Percentiles rank a stretch among this genome's conserved stretches.
Evolutionary conservation across 2,329 filamentous ascomycete genomes (phyloP).

Genomic region (Dactylellina haptotyla): DNA sequence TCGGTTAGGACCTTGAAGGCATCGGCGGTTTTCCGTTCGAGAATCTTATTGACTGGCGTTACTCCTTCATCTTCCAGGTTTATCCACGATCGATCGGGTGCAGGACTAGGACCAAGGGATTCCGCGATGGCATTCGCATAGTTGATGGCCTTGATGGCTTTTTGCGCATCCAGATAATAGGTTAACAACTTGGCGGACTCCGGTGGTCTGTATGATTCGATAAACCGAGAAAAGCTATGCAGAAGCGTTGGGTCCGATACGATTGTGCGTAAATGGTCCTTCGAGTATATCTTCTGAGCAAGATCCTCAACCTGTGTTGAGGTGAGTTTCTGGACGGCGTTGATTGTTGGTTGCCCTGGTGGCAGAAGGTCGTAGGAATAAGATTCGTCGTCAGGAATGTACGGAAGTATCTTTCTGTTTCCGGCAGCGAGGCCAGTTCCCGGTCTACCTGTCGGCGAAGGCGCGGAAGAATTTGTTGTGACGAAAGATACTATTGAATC

Average conservation of each 20-base stretch:
- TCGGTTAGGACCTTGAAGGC: slow-evolving; percentile 73
- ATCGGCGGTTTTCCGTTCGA: slow-evolving; percentile 72
- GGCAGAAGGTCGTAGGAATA: slow-evolving; percentile 54
- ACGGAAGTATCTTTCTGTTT: slow-evolving; percentile 38
- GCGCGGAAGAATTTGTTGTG: slow-evolving; percentile 37
- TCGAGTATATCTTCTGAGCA: slow-evolving; percentile 73
- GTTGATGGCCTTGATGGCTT: slow-evolving; percentile 75
- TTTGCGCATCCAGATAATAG: slow-evolving; percentile 77
- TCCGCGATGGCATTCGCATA: slow-evolving; percentile 76
- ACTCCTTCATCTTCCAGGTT: slow-evolving; percentile 67
- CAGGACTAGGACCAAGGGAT: slow-evolving; percentile 62
- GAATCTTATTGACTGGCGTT: slow-evolving; percentile 68
- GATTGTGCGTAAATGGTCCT: slow-evolving; percentile 72
- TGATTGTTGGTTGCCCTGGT: slow-evolving; percentile 52
- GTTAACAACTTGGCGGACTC: slow-evolving; percentile 72
- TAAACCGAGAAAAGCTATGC: slow-evolving; percentile 74
- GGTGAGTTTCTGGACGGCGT: background rate
- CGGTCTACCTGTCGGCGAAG: slow-evolving; percentile 13
- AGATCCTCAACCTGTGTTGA: slow-evolving; percentile 67
- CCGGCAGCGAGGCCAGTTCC: background rate
- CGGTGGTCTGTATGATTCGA: slow-evolving; percentile 69
- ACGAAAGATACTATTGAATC: slow-evolving; percentile 35
- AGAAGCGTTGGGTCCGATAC: slow-evolving; percentile 73
- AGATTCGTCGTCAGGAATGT: slow-evolving; percentile 46
- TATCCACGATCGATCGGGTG: slow-evolving; percentile 66